phyloP scores from a whole-genome alignment of 306 rosid species.

The Cyclanthera cordifolia region DNA sequence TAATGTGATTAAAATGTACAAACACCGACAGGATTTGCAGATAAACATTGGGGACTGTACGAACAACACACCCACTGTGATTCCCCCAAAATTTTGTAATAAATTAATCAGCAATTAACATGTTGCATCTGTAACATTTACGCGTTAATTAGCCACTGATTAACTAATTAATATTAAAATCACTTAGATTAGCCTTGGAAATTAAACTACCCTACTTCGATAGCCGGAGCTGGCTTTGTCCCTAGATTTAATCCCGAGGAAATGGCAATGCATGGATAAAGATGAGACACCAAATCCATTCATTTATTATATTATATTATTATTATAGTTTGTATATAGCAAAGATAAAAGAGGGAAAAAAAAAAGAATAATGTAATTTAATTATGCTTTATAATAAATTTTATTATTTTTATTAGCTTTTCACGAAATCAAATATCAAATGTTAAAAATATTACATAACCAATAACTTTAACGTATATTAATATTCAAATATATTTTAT shows the following conservation, averaged over 20 bases:
- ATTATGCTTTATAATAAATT: too few species aligned
- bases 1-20: not conserved
- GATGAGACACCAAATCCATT: constrained; percentile 4
- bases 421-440: too few species aligned
- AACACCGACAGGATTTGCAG: not conserved
- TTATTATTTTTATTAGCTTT: too few species aligned
- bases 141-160: not conserved
- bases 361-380: too few species aligned
- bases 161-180: not conserved
- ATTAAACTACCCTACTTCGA: not conserved
- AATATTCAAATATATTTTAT: too few species aligned
- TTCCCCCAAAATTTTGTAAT: not conserved
- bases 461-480: too few species aligned
- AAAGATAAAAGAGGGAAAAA: too few species aligned
- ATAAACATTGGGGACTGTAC: not conserved
- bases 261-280: not conserved
- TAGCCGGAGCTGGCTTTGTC: not conserved
- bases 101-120: not conserved
- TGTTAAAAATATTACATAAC: too few species aligned
- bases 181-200: not conserved
- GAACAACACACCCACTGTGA: not conserved
- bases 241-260: not conserved
- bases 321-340: too few species aligned
- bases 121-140: not conserved
- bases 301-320: too few species aligned